Conservation (phyloP, 179 eudicot species). For the Heliamphora pulchella region DNA sequence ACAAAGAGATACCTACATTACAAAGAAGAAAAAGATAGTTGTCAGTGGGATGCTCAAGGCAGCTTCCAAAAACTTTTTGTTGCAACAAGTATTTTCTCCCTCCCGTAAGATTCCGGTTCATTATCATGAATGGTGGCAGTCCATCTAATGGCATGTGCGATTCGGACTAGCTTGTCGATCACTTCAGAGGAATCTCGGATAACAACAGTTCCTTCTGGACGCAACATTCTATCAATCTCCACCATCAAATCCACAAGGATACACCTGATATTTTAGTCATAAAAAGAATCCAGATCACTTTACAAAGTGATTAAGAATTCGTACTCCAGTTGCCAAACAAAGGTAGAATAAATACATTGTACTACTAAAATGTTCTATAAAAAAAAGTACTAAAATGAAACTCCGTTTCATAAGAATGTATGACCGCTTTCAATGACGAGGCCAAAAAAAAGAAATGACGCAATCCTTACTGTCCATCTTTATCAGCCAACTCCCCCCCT, state of each 20-base stretch:
- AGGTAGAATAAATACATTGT: background rate
- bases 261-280: slow-evolving; percentile 43
- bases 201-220: slow-evolving; percentile 85
- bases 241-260: slow-evolving; percentile 73
- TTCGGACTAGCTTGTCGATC: slow-evolving; percentile 52
- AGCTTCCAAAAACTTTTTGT: slow-evolving; percentile 54
- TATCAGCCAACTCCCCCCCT: too few species aligned
- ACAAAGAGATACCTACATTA: slow-evolving; percentile 18
- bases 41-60: slow-evolving; percentile 31
- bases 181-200: slow-evolving; percentile 66
- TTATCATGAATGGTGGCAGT: slow-evolving; percentile 47
- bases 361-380: too few species aligned
- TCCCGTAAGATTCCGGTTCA: slow-evolving; percentile 64
- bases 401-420: background rate
- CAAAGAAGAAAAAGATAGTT: background rate
- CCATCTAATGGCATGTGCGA: slow-evolving; percentile 71
- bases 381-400: background rate
- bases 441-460: too few species aligned
- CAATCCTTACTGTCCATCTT: too few species aligned
- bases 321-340: background rate
- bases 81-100: slow-evolving; percentile 70
- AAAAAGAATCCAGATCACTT: slow-evolving; percentile 1
- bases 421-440: too few species aligned
- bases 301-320: background rate
- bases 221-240: slow-evolving; percentile 82